A percentile compares a stretch with the other conserved stretches of the same genome.
phyloP scores from a whole-genome alignment of 495 filamentous ascomycete genomes.

The Zalerion maritima region DNA sequence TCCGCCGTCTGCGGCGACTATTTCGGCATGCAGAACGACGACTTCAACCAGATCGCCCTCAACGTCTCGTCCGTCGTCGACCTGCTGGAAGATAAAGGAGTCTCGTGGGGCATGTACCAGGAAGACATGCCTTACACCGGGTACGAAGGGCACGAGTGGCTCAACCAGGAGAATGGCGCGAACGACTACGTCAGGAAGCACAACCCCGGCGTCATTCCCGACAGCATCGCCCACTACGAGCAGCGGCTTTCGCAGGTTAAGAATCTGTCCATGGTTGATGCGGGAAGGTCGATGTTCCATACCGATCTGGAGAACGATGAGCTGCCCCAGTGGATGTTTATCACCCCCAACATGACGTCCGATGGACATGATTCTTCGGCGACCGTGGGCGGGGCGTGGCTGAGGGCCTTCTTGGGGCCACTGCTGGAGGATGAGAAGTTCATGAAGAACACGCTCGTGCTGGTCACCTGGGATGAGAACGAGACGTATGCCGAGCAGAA shows the following conservation, averaged over 20 bases:
- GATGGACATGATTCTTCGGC: constrained; percentile 56
- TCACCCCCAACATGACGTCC: constrained; percentile 61
- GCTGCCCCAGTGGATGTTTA: constrained; percentile 60
- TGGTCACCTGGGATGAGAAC: constrained; percentile 57
- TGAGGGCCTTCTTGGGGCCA: constrained; percentile 41
- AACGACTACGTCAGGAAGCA: constrained; percentile 54
- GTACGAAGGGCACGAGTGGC: constrained; percentile 43
- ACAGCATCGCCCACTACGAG: constrained; percentile 38
- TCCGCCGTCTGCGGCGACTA: constrained; percentile 47
- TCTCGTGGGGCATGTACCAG: constrained; percentile 57
- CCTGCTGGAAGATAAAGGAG: constrained; percentile 50
- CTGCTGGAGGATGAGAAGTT: constrained; percentile 51
- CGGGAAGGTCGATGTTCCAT: no score
- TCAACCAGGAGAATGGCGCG: constrained; percentile 34
- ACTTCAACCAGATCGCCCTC: constrained; percentile 36
- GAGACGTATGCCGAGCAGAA: constrained; percentile 40
- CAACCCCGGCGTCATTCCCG: constrained; percentile 45
- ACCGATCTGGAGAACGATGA: constrained; percentile 39
- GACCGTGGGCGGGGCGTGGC: constrained; percentile 43
- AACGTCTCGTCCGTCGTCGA: constrained; percentile 58
- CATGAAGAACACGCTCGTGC: constrained; percentile 50
- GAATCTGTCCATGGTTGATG: constrained; percentile 47
- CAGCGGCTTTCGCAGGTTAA: constrained; percentile 47
- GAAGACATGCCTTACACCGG: constrained; percentile 56
- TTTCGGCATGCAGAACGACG: constrained; percentile 56